Evolutionary conservation across 345 rosid species (phyloP).

Genomic region (Melastoma malabathricum): DNA sequence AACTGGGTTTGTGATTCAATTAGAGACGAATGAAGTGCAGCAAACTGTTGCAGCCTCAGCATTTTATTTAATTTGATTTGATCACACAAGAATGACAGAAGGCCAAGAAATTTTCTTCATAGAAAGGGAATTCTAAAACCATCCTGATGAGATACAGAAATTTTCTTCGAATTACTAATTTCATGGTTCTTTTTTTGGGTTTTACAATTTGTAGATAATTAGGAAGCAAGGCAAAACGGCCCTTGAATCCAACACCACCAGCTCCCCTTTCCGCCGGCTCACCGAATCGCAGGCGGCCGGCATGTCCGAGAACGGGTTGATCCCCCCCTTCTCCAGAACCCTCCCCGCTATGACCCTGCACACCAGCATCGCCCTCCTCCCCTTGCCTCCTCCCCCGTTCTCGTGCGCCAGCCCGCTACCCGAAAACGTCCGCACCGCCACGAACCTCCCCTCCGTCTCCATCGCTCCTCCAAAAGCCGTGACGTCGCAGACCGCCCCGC

Average conservation of each 20-base stretch:
- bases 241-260: slow-evolving; percentile 70
- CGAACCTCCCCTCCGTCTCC: slow-evolving; percentile 17
- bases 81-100: not conserved
- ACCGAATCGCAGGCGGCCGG: slow-evolving; percentile 73
- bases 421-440: slow-evolving; percentile 47
- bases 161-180: too few relatives aligned
- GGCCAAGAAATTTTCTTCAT: too few relatives aligned
- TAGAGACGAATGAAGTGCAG: not conserved
- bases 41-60: not conserved
- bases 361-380: slow-evolving; percentile 86
- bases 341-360: slow-evolving; percentile 91
- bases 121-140: too few relatives aligned
- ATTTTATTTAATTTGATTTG: too few relatives aligned
- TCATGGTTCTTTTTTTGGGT: not conserved
- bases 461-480: slow-evolving; percentile 14
- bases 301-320: slow-evolving; percentile 29
- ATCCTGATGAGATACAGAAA: too few relatives aligned
- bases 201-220: slow-evolving; percentile 78
- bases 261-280: slow-evolving; percentile 71
- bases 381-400: slow-evolving; percentile 69
- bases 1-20: not conserved
- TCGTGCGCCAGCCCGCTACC: slow-evolving; percentile 80
- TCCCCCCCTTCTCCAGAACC: slow-evolving; percentile 35
- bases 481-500: slow-evolving; percentile 17
- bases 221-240: slow-evolving; percentile 95